Conservation (phyloP, 2,329 filamentous ascomycete species). For the Neoarthrinium moseri region DNA sequence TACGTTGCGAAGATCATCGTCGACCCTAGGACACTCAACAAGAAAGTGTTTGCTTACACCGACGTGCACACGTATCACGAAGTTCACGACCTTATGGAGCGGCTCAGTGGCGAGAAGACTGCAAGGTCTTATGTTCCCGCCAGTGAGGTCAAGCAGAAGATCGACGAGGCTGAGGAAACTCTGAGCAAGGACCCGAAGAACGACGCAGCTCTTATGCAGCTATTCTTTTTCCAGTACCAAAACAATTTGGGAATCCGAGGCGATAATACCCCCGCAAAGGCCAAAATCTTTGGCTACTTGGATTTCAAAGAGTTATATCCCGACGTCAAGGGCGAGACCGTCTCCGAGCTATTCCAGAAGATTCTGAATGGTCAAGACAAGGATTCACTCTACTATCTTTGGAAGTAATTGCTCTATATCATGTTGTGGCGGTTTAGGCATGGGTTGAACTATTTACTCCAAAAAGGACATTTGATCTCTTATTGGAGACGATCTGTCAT, state of each 20-base stretch:
- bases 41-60: conserved; percentile 44
- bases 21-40: conserved; percentile 50
- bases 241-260: conserved; percentile 28
- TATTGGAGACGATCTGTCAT: too few relatives aligned
- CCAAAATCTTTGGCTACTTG: conserved; percentile 54
- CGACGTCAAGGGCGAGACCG: conserved; percentile 38
- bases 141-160: conserved; percentile 1
- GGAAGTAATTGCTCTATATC: too few relatives aligned
- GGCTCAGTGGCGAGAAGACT: conserved; percentile 41
- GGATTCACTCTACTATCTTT: too few relatives aligned
- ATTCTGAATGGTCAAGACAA: conserved; percentile 1
- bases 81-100: conserved; percentile 40
- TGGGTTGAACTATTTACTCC: too few relatives aligned
- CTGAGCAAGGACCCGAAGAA: conserved; percentile 10
- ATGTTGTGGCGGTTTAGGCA: too few relatives aligned
- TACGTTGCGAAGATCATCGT: conserved; percentile 46
- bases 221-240: neutral
- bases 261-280: conserved; percentile 53
- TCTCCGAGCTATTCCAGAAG: neutral
- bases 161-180: neutral
- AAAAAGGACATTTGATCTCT: too few relatives aligned
- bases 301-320: conserved; percentile 52
- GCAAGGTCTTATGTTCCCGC: conserved; percentile 10
- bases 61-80: conserved; percentile 43
- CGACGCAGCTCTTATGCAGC: neutral